Conservation (phyloP, 2,329 filamentous ascomycete genomes). For the Drechmeria coniospora region DNA sequence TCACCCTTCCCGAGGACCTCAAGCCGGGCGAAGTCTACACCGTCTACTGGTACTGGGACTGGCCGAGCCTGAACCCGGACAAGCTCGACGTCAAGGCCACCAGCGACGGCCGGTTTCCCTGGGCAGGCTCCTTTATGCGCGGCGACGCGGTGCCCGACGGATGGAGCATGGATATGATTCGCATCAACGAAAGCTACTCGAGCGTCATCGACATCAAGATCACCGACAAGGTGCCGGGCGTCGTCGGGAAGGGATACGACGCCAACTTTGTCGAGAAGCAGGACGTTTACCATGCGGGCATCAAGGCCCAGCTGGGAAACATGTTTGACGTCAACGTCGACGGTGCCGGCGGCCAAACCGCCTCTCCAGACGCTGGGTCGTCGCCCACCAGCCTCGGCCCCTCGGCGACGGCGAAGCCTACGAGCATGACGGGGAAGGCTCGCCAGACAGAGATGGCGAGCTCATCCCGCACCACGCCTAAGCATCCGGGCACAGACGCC, state of each 20-base stretch:
- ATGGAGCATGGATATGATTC: slow-evolving; percentile 18
- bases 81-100: slow-evolving; percentile 24
- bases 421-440: too few relatives aligned
- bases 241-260: slow-evolving; percentile 9
- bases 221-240: slow-evolving; percentile 9
- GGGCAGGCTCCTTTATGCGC: slow-evolving; percentile 24
- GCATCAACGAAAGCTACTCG: slow-evolving; percentile 24
- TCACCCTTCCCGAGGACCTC: slow-evolving; percentile 55
- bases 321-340: slow-evolving; percentile 29
- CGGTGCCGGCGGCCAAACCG: slow-evolving; percentile 6
- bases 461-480: too few relatives aligned
- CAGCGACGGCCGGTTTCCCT: slow-evolving; percentile 24
- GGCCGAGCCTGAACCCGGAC: slow-evolving; percentile 45
- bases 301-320: slow-evolving; percentile 27
- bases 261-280: slow-evolving; percentile 19
- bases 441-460: too few relatives aligned
- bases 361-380: slow-evolving; percentile 5
- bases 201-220: slow-evolving; percentile 26
- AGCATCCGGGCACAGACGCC: too few relatives aligned
- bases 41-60: slow-evolving; percentile 95
- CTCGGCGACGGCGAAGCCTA: too few relatives aligned
- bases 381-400: slow-evolving; percentile 6
- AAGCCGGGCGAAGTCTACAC: slow-evolving; percentile 54
- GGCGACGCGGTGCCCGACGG: slow-evolving; percentile 20
- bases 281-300: slow-evolving; percentile 26